phyloP scores from a whole-genome alignment of 2,329 filamentous ascomycete species.

The Colletotrichum euphorbiae region DNA sequence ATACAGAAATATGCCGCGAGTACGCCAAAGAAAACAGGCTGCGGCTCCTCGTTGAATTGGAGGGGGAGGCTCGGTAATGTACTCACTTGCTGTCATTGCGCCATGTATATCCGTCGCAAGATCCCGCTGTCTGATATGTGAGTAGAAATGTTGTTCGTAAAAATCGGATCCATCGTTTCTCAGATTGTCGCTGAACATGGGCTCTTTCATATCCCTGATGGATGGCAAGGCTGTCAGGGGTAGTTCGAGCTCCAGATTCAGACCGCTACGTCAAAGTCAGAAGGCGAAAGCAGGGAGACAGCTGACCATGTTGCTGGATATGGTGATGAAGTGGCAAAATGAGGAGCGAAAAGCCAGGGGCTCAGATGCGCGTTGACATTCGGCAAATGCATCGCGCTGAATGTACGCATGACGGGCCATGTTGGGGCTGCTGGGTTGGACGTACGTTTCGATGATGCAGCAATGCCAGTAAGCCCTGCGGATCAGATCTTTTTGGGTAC shows the following conservation, averaged over 20 bases:
- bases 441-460: conserved; percentile 65
- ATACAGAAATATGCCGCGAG: too few relatives aligned
- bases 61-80: background rate
- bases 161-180: conserved; percentile 45
- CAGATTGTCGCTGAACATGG: conserved; percentile 12
- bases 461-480: conserved; percentile 69
- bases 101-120: conserved; percentile 65
- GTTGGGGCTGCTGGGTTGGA: conserved; percentile 27
- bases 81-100: conserved; percentile 64
- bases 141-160: conserved; percentile 69
- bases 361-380: background rate
- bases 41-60: background rate
- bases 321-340: background rate
- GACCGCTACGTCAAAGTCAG: conserved; percentile 51
- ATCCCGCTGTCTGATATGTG: conserved; percentile 67
- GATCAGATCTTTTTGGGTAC: conserved; percentile 61
- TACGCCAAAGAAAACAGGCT: too few relatives aligned
- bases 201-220: conserved; percentile 61
- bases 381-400: background rate
- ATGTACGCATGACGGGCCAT: background rate
- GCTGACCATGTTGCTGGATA: background rate
- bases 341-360: background rate
- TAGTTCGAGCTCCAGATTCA: conserved; percentile 69
- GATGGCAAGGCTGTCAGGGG: conserved; percentile 58
- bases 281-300: background rate